Conservation (phyloP, 2,329 filamentous ascomycete genomes). For the Diplodia scrobiculata region DNA sequence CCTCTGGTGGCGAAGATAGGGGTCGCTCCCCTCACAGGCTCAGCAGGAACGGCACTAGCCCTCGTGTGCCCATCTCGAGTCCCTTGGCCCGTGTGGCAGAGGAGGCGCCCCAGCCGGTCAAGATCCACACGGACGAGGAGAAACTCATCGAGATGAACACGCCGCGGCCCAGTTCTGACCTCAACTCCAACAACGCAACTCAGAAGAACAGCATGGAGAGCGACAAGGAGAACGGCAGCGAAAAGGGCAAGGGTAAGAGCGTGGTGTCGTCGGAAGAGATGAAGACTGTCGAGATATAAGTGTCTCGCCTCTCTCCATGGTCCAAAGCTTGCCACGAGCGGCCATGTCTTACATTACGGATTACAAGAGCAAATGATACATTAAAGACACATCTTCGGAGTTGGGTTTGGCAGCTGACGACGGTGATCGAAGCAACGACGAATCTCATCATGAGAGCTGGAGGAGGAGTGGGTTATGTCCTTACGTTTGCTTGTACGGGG, state of each 20-base stretch:
- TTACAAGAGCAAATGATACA: slow-evolving; percentile 28
- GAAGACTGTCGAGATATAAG: slow-evolving; percentile 54
- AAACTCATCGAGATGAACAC: slow-evolving; percentile 50
- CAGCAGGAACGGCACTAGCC: slow-evolving; percentile 63
- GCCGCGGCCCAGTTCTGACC: slow-evolving; percentile 45
- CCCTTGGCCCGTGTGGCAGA: slow-evolving; percentile 75
- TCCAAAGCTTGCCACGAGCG: background rate
- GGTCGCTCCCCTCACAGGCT: slow-evolving; percentile 73
- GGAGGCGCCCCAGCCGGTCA: slow-evolving; percentile 54
- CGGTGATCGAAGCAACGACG: slow-evolving; percentile 21
- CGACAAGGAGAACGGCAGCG: slow-evolving; percentile 43
- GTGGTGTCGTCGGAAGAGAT: slow-evolving; percentile 43
- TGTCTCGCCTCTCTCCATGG: background rate
- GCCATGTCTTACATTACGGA: slow-evolving; percentile 18
- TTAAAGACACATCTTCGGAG: slow-evolving; percentile 26
- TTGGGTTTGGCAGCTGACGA: slow-evolving; percentile 23
- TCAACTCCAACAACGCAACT: slow-evolving; percentile 33
- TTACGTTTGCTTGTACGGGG: slow-evolving; percentile 17
- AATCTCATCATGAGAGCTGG: slow-evolving; percentile 20
- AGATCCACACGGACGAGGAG: slow-evolving; percentile 44
- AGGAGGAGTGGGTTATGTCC: slow-evolving; percentile 18
- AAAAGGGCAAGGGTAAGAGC: slow-evolving; percentile 36
- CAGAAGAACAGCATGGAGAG: slow-evolving; percentile 42
- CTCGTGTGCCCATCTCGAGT: slow-evolving; percentile 67
- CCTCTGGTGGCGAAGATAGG: slow-evolving; percentile 53